Evolutionary conservation across 2,329 filamentous ascomycete species (phyloP).

Genomic region (Dactylella cylindrospora): DNA sequence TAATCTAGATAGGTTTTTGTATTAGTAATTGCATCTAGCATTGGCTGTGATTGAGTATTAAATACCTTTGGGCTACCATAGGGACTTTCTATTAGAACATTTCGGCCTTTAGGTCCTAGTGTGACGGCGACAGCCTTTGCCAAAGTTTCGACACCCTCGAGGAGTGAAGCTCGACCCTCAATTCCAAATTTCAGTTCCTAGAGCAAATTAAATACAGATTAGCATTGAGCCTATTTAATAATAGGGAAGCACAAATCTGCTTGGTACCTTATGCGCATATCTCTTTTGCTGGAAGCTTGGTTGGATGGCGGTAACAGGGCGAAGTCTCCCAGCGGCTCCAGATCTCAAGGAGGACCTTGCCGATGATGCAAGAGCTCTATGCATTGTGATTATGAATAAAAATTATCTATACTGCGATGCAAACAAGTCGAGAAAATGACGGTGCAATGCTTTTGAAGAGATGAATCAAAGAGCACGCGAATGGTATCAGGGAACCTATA

Average conservation of each 20-base stretch:
- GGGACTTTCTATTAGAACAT: conserved; percentile 96
- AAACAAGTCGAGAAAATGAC: conserved; percentile 10
- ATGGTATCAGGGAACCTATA: conserved; percentile 12
- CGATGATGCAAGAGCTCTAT: conserved; percentile 85
- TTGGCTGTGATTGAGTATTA: not conserved
- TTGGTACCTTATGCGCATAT: conserved; percentile 89
- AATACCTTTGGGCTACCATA: conserved; percentile 96
- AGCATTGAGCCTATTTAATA: conserved; percentile 14
- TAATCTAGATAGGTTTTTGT: conserved; percentile 46
- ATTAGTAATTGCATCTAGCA: conserved; percentile 1
- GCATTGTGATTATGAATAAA: conserved; percentile 66
- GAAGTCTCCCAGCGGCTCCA: conserved; percentile 54
- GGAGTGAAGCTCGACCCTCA: conserved; percentile 82
- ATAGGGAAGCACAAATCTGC: conserved; percentile 10
- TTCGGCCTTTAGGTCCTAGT: conserved; percentile 94
- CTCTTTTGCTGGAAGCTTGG: conserved; percentile 77
- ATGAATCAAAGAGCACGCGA: conserved; percentile 15
- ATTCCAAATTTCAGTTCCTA: conserved; percentile 98
- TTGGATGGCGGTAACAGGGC: conserved; percentile 64
- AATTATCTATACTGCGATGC: conserved; percentile 10
- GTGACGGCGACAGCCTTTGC: conserved; percentile 95
- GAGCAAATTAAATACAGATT: conserved; percentile 47
- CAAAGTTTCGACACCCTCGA: conserved; percentile 93
- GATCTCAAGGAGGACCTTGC: conserved; percentile 69
- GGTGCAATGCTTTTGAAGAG: conserved; percentile 25